A percentile compares a stretch with the other conserved stretches of the same genome.
These are phyloP conservation scores for Penicillium sp. DNA, from an alignment of 2,329 filamentous ascomycete genomes.

Conservation along the genomic window DNA sequence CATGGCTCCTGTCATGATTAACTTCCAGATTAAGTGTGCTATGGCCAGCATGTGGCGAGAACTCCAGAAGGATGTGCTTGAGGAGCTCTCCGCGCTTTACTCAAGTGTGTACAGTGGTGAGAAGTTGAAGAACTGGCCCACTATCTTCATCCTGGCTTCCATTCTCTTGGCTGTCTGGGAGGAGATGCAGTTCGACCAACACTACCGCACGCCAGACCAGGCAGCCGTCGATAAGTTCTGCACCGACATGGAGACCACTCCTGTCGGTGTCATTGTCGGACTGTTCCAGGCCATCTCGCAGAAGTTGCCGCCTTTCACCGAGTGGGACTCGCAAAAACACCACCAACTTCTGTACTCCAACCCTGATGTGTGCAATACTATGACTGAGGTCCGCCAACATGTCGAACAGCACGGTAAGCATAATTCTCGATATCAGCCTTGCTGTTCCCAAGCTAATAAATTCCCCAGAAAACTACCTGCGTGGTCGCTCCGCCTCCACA, in stretches of 20 bases:
- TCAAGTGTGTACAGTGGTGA: conserved; percentile 98
- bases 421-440: not conserved
- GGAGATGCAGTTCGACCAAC: conserved; percentile 97
- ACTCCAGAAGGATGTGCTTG: conserved; percentile 91
- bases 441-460: conserved; percentile 43
- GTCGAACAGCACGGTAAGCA: conserved; percentile 88
- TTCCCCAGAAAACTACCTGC: conserved; percentile 80
- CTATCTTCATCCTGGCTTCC: conserved; percentile 94
- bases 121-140: conserved; percentile 98
- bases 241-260: conserved; percentile 92
- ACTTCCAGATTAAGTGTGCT: conserved; percentile 98
- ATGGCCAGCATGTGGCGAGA: conserved; percentile 98
- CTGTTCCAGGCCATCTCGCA: conserved; percentile 98
- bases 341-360: conserved; percentile 90
- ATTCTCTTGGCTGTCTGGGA: conserved; percentile 95
- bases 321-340: conserved; percentile 92
- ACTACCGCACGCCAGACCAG: conserved; percentile 87
- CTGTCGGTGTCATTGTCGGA: conserved; percentile 93
- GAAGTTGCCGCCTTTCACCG: conserved; percentile 86
- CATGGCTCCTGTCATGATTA: conserved; percentile 96
- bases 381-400: conserved; percentile 93
- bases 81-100: conserved; percentile 89
- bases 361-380: conserved; percentile 85
- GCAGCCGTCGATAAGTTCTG: conserved; percentile 91
- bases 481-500: conserved; percentile 73